Evolutionary conservation across 495 filamentous ascomycete species (phyloP).

Genomic region (Lentithecium fluviatile): DNA sequence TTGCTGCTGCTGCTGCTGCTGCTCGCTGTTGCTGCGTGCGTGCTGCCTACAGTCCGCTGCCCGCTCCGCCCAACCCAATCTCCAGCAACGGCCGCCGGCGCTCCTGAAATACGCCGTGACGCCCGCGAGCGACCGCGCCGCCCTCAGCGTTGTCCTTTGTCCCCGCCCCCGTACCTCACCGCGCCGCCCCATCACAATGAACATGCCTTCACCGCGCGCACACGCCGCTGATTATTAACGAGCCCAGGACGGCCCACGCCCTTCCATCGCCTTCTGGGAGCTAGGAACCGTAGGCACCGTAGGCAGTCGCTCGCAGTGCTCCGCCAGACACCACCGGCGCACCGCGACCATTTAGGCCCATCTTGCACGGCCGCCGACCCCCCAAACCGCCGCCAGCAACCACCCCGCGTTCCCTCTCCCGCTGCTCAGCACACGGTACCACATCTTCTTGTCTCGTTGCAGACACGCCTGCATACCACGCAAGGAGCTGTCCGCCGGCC

Average conservation of each 20-base stretch:
- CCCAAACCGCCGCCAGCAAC: conserved; percentile 8
- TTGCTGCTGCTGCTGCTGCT: neutral
- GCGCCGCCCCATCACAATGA: too few species aligned
- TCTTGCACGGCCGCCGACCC: conserved; percentile 18
- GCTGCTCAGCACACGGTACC: conserved; percentile 29
- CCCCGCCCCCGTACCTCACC: too few species aligned
- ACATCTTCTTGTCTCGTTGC: conserved; percentile 32
- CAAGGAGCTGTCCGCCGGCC: conserved; percentile 25
- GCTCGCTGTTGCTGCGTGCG: neutral
- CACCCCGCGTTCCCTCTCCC: conserved; percentile 10
- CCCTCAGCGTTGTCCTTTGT: too few species aligned
- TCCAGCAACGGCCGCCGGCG: neutral
- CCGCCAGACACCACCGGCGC: neutral
- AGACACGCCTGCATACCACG: conserved; percentile 36
- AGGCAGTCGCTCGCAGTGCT: too few species aligned
- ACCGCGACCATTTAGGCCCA: conserved; percentile 8
- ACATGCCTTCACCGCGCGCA: neutral
- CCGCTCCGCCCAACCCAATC: conserved; percentile 13
- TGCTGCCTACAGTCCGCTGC: conserved; percentile 9
- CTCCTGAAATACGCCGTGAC: conserved; percentile 13
- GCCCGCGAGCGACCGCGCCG: neutral
- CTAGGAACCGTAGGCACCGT: neutral
- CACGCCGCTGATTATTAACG: conserved; percentile 32
- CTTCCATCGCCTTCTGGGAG: conserved; percentile 29
- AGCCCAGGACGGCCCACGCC: neutral